These are phyloP conservation scores for Ambrosiella xylebori DNA, from an alignment of 2,329 filamentous ascomycete species.

Conservation along the genomic window DNA sequence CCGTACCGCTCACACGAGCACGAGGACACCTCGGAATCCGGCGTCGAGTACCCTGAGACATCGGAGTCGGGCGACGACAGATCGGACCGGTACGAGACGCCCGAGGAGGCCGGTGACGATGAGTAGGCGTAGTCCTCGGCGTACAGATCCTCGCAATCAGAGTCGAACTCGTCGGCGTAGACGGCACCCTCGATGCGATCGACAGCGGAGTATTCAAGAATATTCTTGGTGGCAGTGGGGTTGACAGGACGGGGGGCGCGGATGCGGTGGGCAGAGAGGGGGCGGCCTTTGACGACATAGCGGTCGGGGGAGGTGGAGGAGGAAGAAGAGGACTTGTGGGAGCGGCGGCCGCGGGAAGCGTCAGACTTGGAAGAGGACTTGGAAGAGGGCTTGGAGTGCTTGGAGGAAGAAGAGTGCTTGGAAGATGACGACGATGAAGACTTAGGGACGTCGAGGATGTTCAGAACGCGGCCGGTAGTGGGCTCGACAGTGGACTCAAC, in stretches of 20 bases:
- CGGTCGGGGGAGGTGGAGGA: constrained; percentile 28
- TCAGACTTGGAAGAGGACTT: constrained; percentile 29
- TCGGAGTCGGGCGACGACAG: constrained; percentile 58
- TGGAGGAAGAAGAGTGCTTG: constrained; percentile 21
- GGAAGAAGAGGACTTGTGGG: constrained; percentile 30
- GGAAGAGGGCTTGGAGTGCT: constrained; percentile 26
- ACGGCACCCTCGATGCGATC: constrained; percentile 69
- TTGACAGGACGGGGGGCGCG: constrained; percentile 77
- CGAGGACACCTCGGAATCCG: constrained; percentile 54
- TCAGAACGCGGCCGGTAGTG: constrained; percentile 90
- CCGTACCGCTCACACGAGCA: constrained; percentile 95
- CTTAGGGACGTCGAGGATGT: constrained; percentile 82
- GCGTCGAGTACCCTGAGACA: constrained; percentile 62
- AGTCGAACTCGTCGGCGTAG: constrained; percentile 40
- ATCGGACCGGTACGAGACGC: constrained; percentile 54
- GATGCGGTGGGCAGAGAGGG: constrained; percentile 77
- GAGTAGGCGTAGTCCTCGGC: constrained; percentile 35
- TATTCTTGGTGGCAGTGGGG: constrained; percentile 71
- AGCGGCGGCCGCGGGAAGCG: constrained; percentile 25
- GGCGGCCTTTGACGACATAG: constrained; percentile 75
- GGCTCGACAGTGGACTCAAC: constrained; percentile 81
- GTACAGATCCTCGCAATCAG: constrained; percentile 17
- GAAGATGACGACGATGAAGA: constrained; percentile 23
- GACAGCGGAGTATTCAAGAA: constrained; percentile 57
- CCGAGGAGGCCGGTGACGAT: constrained; percentile 51